Evolutionary conservation across 352 stramenopile species (phyloP), one percentile per base, ranked within the genome.

Genomic region (Phytophthora rubi): DNA sequence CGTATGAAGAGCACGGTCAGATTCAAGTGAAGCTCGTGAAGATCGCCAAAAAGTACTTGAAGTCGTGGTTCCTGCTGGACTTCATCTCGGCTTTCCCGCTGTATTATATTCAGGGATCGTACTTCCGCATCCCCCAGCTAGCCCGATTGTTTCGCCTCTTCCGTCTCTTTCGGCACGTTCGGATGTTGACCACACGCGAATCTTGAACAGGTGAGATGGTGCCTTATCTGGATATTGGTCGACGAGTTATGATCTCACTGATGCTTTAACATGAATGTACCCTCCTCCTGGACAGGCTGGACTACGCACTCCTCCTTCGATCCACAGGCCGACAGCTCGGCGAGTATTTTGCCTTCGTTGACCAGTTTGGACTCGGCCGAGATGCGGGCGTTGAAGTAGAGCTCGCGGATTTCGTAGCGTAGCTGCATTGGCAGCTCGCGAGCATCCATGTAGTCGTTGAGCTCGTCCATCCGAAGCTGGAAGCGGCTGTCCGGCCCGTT

Each of bases 381-480:
- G 23, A 91, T 77, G 3, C 86, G 84, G 2, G 86, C 82, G 60
- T 94, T 94, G 73, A 88, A 89, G 62, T 86, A 94, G 69, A 94
- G 92, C 73, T 94, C 86, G 39, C 86, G 84, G 59, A 94, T 94
- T 58, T 94, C 84, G 62, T 90, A 88, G 4, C 84, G 84, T 28
- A 94, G 65, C 39, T 88, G 80, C 77, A 90, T 82, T 0, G 86
- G 86, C 33, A 94, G 57, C 66, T 94, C 85, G 0, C 86, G 77
- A 6, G 82, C 84, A 53, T 89, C 77, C 86, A 94, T 94, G 76
- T 94, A 94, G 57, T 91, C 82, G 65, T 94, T 94, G 1, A 94
- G 70, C 42, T 88, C 83, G 57, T 94, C 86, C 86, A 94, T 94
- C 16, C 79, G 79, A 1, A 90, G 80, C 59, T 91, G 81, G 47